A percentile compares a stretch with the other conserved stretches of the same genome.
Evolutionary conservation across 305 asterid genomes (phyloP).

Genomic region (Fraxinus xanthoxyloides): DNA sequence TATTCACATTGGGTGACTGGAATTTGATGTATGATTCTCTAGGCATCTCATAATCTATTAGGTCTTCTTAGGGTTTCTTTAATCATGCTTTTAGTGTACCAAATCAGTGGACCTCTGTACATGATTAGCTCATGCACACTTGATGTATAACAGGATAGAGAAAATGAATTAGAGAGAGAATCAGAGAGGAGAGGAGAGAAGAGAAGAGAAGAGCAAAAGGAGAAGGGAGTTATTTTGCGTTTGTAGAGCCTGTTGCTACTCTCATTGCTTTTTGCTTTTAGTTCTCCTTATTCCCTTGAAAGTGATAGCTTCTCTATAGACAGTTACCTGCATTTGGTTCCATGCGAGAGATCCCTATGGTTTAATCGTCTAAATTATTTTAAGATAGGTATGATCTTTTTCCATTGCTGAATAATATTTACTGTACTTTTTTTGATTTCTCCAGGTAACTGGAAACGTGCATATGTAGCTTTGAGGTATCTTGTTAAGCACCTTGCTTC

Average conservation of each 20-base stretch:
- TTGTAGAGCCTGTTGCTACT: background rate
- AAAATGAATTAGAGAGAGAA: background rate
- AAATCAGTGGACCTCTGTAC: background rate
- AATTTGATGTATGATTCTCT: background rate
- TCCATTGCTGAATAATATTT: background rate
- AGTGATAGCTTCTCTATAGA: background rate
- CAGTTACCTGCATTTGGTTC: background rate
- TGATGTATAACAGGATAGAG: background rate
- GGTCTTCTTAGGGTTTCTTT: background rate
- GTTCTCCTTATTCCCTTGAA: background rate
- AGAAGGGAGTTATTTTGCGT: background rate
- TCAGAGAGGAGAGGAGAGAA: background rate
- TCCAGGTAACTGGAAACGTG: conserved; percentile 88
- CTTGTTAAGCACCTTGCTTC: conserved; percentile 56
- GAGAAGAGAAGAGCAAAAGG: background rate
- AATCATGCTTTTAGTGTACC: background rate
- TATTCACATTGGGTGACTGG: background rate
- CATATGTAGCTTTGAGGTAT: conserved; percentile 72
- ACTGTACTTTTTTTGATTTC: conserved; percentile 23
- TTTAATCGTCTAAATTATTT: background rate
- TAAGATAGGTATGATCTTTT: background rate
- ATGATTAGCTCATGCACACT: background rate
- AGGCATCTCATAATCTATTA: background rate
- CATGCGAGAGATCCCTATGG: background rate
- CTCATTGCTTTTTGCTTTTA: background rate